A percentile compares a stretch with the other conserved stretches of the same genome.
Conservation (phyloP, 2,329 filamentous ascomycete genomes). For the Clarireedia paspali region DNA sequence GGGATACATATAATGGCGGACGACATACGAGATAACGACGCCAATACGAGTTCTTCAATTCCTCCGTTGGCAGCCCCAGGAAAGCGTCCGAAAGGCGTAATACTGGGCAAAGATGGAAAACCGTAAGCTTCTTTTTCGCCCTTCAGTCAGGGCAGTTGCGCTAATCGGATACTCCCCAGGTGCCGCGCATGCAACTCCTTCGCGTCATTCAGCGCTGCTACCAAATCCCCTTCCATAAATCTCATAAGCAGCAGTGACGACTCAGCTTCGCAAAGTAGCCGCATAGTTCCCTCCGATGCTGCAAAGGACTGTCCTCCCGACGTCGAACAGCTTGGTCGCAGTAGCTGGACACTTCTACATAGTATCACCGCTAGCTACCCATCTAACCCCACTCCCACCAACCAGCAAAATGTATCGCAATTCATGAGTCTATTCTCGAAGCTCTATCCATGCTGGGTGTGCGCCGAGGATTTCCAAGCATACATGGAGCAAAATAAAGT, state of each 20-base stretch:
- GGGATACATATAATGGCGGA: constrained; percentile 21
- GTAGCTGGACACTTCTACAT: constrained; percentile 90
- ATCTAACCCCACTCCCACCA: constrained; percentile 50
- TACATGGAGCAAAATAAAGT: constrained; percentile 68
- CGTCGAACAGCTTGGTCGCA: constrained; percentile 77
- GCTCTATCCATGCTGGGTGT: constrained; percentile 92
- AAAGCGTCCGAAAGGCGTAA: constrained; percentile 61
- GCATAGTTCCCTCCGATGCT: constrained; percentile 32
- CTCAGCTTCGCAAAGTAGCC: constrained; percentile 23
- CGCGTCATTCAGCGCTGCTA: constrained; percentile 52
- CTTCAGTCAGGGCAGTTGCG: neutral
- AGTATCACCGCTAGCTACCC: constrained; percentile 86
- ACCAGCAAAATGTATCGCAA: constrained; percentile 68
- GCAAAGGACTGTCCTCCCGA: constrained; percentile 78
- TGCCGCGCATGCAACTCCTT: constrained; percentile 64
- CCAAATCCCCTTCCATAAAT: constrained; percentile 33
- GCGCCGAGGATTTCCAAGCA: constrained; percentile 80
- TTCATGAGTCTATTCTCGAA: constrained; percentile 79
- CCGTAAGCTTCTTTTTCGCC: constrained; percentile 50
- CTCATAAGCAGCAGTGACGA: constrained; percentile 16
- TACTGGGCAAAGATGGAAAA: constrained; percentile 75
- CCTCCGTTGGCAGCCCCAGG: constrained; percentile 25
- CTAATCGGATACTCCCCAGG: constrained; percentile 33
- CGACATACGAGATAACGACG: constrained; percentile 23
- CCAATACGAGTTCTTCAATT: constrained; percentile 5